Percentiles rank a stretch among this genome's conserved stretches.
phyloP scores from a whole-genome alignment of 768 basidiomycete species.

The Ephemerocybe angulata region DNA sequence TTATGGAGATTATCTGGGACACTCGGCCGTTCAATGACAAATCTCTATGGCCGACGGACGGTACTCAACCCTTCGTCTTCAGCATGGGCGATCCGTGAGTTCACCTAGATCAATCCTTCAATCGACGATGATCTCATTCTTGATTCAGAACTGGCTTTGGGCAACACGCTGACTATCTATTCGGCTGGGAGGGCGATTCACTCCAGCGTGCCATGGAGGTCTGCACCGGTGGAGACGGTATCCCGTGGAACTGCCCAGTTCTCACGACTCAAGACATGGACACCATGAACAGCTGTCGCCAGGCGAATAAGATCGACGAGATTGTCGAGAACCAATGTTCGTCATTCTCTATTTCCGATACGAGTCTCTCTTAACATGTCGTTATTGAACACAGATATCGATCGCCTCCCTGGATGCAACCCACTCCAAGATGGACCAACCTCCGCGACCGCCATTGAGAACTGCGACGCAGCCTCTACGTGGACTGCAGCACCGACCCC shows the following conservation, averaged over 20 bases:
- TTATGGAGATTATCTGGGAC: conserved; percentile 13
- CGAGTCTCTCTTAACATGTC: background rate
- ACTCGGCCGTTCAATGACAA: conserved; percentile 11
- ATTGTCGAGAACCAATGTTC: conserved; percentile 6
- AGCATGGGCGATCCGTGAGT: conserved; percentile 12
- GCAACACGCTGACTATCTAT: conserved; percentile 12
- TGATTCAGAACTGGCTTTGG: conserved; percentile 7
- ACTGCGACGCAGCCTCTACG: conserved; percentile 4
- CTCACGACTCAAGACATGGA: conserved; percentile 11
- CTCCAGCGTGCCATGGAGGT: conserved; percentile 11
- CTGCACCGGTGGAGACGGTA: conserved; percentile 7
- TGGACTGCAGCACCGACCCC: conserved; percentile 4
- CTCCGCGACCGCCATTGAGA: conserved; percentile 1
- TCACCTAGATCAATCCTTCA: background rate
- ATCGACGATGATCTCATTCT: background rate
- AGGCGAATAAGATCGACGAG: conserved; percentile 7
- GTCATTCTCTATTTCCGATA: background rate
- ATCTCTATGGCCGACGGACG: conserved; percentile 8
- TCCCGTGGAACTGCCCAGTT: conserved; percentile 9
- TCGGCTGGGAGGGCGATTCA: conserved; percentile 12
- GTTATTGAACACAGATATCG: background rate
- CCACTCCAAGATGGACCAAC: conserved; percentile 7
- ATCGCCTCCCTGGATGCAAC: conserved; percentile 8
- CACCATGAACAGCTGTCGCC: conserved; percentile 9
- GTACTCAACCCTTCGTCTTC: conserved; percentile 9